Base-by-base conservation (phyloP, 768 basidiomycete genomes). In the Podaxis sp. region DNA sequence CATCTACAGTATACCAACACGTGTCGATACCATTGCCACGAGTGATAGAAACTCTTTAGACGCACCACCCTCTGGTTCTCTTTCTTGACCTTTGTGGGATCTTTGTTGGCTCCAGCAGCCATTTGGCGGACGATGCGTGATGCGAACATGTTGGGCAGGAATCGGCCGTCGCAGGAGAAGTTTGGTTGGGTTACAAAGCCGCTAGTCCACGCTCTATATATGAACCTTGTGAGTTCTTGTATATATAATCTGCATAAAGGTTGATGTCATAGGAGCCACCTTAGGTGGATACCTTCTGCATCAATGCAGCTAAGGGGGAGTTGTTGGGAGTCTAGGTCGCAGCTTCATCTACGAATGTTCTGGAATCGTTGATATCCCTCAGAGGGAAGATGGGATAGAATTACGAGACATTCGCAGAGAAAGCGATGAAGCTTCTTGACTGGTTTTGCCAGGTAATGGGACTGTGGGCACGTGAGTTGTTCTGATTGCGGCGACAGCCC, bases 111-210 rank as follows among this genome's bases (percentile, higher is more conserved):
- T 15, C 61, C 61, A 9, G 61, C 15, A 28, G 61, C 55, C 61
- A 63, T 63, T 39, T 63, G 61, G 24, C 61, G 61, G 44, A 57
- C 55, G 36, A 63, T 38, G 12, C 61, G 54, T 13, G 61, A 56
- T 39, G 55, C 53, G 51, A 63, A 52, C 61, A 63, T 63, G 53
- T 8, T 46, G 26, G 28, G 28, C 19, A 5, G 53, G n/a, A 33
- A 12, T 42, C 8, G 11, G 30, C 53, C 55, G 19, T n/a, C 33
- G n/a, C n/a, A 48, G 44, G 12, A n/a, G 28, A 39, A 39, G 22
- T 8, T n/a, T 12, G 13, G 26, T 26, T 7, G 28, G 38, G 19
- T 28, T 28, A 7, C 19, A 11, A 44, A 17, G 40, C 24, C 24
- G 12, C 3, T 15, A 9, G 13, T 51, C 26, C 22, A 51, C 12